Conservation (phyloP, 768 basidiomycete species). For the Leccinum rimulosum region DNA sequence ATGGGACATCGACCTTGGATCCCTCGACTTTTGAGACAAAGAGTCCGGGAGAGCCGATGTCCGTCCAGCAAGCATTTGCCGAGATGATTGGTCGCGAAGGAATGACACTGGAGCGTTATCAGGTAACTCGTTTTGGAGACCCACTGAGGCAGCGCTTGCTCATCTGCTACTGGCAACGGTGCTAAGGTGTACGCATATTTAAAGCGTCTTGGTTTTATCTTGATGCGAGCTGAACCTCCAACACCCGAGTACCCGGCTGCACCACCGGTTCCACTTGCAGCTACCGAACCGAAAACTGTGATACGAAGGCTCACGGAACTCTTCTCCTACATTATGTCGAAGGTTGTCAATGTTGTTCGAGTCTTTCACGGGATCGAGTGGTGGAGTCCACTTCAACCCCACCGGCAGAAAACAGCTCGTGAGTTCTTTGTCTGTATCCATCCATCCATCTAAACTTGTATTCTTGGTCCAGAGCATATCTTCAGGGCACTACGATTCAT, state of each 20-base stretch:
- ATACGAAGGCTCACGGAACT: conserved; percentile 6
- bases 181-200: conserved; percentile 87
- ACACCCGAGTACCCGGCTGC: conserved; percentile 51
- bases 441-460: neutral
- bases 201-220: conserved; percentile 85
- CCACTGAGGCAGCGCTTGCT: neutral
- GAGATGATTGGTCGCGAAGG: conserved; percentile 82
- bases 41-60: conserved; percentile 72
- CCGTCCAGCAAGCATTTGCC: conserved; percentile 84
- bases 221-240: conserved; percentile 72
- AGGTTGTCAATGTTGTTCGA: conserved; percentile 1
- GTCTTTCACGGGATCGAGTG: conserved; percentile 38
- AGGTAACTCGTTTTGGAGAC: conserved; percentile 47
- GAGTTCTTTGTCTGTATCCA: conserved; percentile 16
- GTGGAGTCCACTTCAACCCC: conserved; percentile 62
- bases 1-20: conserved; percentile 20
- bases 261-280: conserved; percentile 26
- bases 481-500: conserved; percentile 73
- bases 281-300: conserved; percentile 6
- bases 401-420: conserved; percentile 57
- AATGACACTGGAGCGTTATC: conserved; percentile 82
- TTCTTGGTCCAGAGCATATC: conserved; percentile 49
- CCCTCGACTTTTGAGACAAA: conserved; percentile 31
- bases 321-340: conserved; percentile 14
- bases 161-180: neutral